Evolutionary conservation across 2,329 filamentous ascomycete genomes (phyloP).

Genomic region (Mycosphaerelloides madeirae): DNA sequence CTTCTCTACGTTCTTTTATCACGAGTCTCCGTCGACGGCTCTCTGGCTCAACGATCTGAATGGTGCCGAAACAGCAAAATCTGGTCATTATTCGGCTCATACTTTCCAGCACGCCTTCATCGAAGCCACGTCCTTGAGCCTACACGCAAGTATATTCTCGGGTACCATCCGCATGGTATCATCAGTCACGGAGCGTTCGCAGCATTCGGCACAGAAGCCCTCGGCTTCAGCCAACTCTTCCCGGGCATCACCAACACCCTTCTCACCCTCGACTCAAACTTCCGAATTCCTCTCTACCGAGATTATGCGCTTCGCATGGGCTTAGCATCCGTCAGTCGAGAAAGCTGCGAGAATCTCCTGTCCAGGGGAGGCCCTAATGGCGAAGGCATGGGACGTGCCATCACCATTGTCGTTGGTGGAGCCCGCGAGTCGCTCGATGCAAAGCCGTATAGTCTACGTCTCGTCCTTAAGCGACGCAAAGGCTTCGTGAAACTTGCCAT

Average conservation of each 20-base stretch:
- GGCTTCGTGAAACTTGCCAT: constrained; percentile 94
- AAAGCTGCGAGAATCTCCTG: constrained; percentile 85
- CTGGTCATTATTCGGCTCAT: constrained; percentile 86
- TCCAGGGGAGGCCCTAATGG: constrained; percentile 70
- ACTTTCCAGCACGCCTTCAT: constrained; percentile 86
- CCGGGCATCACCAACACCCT: constrained; percentile 93
- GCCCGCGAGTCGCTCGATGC: constrained; percentile 89
- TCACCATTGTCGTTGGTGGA: constrained; percentile 92
- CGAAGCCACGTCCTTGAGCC: constrained; percentile 74
- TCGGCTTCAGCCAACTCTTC: constrained; percentile 82
- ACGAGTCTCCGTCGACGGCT: constrained; percentile 69
- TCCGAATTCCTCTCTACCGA: constrained; percentile 86
- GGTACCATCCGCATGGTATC: constrained; percentile 96
- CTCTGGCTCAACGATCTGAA: constrained; percentile 67
- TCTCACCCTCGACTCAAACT: constrained; percentile 92
- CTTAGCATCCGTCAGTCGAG: constrained; percentile 80
- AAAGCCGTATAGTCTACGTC: constrained; percentile 67
- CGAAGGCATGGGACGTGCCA: constrained; percentile 88
- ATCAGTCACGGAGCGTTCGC: constrained; percentile 95
- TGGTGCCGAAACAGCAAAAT: constrained; percentile 67
- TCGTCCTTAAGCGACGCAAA: constrained; percentile 79
- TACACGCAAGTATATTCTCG: constrained; percentile 89
- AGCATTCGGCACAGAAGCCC: constrained; percentile 82
- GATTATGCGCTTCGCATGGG: constrained; percentile 92
- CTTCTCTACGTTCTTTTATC: constrained; percentile 79